Conservation (phyloP, 2,329 filamentous ascomycete genomes). For the Ophiostoma montium region DNA sequence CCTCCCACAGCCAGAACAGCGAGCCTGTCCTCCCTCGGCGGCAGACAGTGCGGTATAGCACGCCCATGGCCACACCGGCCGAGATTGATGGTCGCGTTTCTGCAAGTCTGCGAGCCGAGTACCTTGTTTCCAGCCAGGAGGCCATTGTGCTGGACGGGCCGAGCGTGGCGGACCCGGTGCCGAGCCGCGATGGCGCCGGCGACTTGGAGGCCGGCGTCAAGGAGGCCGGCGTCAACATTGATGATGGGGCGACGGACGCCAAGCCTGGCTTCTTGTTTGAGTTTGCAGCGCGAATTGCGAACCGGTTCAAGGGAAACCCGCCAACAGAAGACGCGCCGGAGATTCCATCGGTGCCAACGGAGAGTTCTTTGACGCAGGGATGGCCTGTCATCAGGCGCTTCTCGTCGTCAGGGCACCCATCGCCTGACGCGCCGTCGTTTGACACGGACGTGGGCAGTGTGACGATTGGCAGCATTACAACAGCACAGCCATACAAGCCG, state of each 20-base stretch:
- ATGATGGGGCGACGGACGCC: not conserved
- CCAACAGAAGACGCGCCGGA: not conserved
- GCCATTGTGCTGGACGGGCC: constrained; percentile 8
- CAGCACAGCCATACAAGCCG: constrained; percentile 12
- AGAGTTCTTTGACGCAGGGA: not conserved
- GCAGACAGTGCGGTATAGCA: constrained; percentile 5
- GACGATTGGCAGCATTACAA: constrained; percentile 10
- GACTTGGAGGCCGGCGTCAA: not conserved
- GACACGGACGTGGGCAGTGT: constrained; percentile 13
- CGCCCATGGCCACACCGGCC: not conserved
- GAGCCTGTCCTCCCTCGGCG: not conserved
- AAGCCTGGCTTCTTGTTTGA: constrained; percentile 4
- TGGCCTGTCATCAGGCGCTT: not conserved
- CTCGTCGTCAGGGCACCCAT: constrained; percentile 2
- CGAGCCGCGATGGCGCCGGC: not conserved
- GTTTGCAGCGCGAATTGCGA: constrained; percentile 3
- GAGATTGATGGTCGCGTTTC: not conserved
- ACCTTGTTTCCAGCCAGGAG: constrained; percentile 7
- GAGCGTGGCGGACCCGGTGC: not conserved
- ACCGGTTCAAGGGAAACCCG: constrained; percentile 2
- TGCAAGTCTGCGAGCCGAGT: not conserved
- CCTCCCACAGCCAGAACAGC: constrained; percentile 1
- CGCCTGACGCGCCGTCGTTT: constrained; percentile 8
- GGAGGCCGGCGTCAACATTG: not conserved
- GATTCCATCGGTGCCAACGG: not conserved